Percentiles rank a stretch among this genome's conserved stretches.
phyloP scores from a whole-genome alignment of 768 basidiomycete genomes.

The Phanerodontia chrysosporium region DNA sequence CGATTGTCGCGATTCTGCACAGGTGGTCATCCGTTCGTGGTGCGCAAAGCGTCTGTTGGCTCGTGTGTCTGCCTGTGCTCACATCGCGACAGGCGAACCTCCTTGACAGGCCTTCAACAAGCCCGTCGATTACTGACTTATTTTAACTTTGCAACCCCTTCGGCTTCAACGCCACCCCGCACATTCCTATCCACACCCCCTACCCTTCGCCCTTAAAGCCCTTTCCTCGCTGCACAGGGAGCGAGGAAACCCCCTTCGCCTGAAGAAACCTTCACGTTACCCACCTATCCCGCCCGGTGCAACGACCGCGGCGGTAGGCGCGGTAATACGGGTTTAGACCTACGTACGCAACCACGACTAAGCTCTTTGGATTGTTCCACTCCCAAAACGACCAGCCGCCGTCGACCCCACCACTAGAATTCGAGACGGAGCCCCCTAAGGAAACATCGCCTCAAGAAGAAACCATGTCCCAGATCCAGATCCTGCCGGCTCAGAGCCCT shows the following conservation, averaged over 20 bases:
- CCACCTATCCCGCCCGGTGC: slow-evolving; percentile 56
- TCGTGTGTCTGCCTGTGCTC: background rate
- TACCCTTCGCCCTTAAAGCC: slow-evolving; percentile 38
- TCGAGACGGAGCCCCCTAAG: slow-evolving; percentile 7
- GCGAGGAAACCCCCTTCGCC: slow-evolving; percentile 63
- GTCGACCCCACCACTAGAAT: slow-evolving; percentile 15
- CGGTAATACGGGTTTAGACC: slow-evolving; percentile 52
- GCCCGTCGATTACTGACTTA: background rate
- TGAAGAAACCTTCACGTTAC: slow-evolving; percentile 47
- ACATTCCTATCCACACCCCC: slow-evolving; percentile 9
- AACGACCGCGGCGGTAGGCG: slow-evolving; percentile 73
- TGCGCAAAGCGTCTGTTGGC: slow-evolving; percentile 27
- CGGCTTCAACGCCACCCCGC: slow-evolving; percentile 4
- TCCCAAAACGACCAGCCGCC: background rate
- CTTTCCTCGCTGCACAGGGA: slow-evolving; percentile 63
- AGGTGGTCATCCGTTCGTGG: slow-evolving; percentile 83
- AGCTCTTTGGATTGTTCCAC: background rate
- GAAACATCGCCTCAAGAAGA: slow-evolving; percentile 8
- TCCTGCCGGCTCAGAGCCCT: slow-evolving; percentile 34
- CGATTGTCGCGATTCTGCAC: slow-evolving; percentile 12
- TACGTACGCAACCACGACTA: background rate
- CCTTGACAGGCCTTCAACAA: slow-evolving; percentile 50
- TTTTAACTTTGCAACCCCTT: slow-evolving; percentile 11
- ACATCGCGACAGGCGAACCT: slow-evolving; percentile 60
- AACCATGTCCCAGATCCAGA: slow-evolving; percentile 56